Base-by-base conservation (phyloP, 1,139 yeast genomes). In the Sugiyamaella neomexicana region DNA sequence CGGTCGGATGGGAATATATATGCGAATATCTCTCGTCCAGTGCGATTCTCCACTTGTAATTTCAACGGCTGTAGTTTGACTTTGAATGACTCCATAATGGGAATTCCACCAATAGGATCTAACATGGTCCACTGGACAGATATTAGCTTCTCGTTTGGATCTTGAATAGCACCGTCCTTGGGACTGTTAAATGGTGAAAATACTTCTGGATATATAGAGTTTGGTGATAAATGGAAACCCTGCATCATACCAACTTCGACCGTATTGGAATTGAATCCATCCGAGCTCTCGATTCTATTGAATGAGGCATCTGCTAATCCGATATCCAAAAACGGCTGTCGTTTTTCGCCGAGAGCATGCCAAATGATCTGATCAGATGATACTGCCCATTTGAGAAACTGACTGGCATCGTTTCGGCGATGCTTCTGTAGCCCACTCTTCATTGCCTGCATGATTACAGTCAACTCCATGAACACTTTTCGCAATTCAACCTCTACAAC, bases 71-170 rank as follows among this genome's bases (percentile, higher is more conserved):
- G 82, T 38, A 88, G 67, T 3, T 72, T 62, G 44, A 81, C 73
- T 12, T 73, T 71, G 56, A 82, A 74, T 44, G 78, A 73, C 23
- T 78, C 80, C 62, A 90, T 72, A 31, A 89, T 82, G 0, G 85
- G 78, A 47, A 90, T 90, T 2, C 97, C 97, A 4, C 97, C 97
- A 53, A 90, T 87, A 0, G 95, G 89, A 39, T 81, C 84, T 46
- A 86, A 74, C 79, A 85, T 77, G 7, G 80, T 78, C 97, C 97
- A 90, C 13, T 77, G 74, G 50, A 86, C 73, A 37, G 74, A 70
- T 10, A 88, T 73, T 60, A 88, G 67, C 52, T 71, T 68, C 39
- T 58, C 59, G 2, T 54, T 53, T n/a, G 56, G 47, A 17, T 58
- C 64, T 9, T 74, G 72, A 43, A 61, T 57, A 9, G 54, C 58